Evolutionary conservation across 106 monocot genomes (phyloP), one percentile per base, ranked within the genome.

Genomic region (Chionographis japonica): DNA sequence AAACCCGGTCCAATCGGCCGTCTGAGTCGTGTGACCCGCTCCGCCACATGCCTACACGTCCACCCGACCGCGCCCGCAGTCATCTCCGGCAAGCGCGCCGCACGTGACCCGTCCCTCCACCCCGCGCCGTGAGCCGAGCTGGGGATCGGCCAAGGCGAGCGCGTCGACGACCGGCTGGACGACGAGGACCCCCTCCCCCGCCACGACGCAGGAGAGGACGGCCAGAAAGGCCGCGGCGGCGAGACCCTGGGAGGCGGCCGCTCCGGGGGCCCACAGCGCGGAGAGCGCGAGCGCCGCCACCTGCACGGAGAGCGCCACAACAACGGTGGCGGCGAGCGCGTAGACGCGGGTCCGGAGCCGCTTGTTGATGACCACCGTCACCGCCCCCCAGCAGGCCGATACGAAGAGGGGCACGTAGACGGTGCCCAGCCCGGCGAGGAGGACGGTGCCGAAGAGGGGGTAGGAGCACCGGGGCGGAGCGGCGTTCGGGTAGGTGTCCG

Each of bases 121-220:
- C 27, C 27, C 27, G 27, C 27, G 27, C 27, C 27, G 1, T 27
- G 27, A 27, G 27, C 27, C 27, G 1, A 10, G 5, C 46, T 46
- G 46, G 46, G 46, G 46, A 0, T 40, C 37, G 12, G 64, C 61
- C 70, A 77, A 58, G 19, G 65, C 67, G 52, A 87, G 69, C 17
- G 83, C 77, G 66, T 87, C 87, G 12, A 76, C 58, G 15, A 83
- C 68, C 1, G 87, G 87, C 51, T 73, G 68, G 4, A 87, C 13
- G 27, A 87, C 83, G 53, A 87, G 79, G 3, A 87, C 71, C 4
- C 70, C 83, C 43, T 83, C 79, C 4, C 87, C 87, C 0, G 69
- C 69, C 15, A 64, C 56, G 3, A 71, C 72, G 46, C 70, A 75
- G 12, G 49, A 53, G 41, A 83, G 63, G 12, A 87, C 67, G 8